These are phyloP conservation scores for Aspergillus incahuasiensis DNA, from an alignment of 495 filamentous ascomycete species.

Conservation along the genomic window DNA sequence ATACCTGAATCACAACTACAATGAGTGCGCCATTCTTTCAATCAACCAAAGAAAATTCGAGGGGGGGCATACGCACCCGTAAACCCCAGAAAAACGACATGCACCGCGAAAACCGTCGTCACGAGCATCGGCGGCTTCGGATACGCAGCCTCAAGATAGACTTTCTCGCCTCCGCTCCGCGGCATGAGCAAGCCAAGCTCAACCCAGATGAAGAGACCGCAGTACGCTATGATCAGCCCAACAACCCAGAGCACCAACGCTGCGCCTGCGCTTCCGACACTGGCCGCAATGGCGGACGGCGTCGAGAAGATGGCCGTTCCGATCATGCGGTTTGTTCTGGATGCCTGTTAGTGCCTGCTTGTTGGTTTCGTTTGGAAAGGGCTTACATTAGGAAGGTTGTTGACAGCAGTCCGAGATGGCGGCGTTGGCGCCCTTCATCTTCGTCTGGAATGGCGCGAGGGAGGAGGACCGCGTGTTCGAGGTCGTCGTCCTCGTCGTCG, in stretches of 20 bases:
- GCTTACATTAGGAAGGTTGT: slow-evolving; percentile 42
- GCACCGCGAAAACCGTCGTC: slow-evolving; percentile 57
- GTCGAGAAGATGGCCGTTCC: slow-evolving; percentile 70
- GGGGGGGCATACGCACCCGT: slow-evolving; percentile 39
- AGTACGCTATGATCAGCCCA: slow-evolving; percentile 53
- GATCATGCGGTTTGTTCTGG: slow-evolving; percentile 58
- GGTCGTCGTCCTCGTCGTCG: no score
- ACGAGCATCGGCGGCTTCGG: slow-evolving; percentile 59
- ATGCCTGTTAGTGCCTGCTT: slow-evolving; percentile 5
- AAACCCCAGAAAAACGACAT: slow-evolving; percentile 62
- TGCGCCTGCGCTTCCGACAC: slow-evolving; percentile 62
- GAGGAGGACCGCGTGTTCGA: background rate
- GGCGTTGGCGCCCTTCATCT: background rate
- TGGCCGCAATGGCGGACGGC: slow-evolving; percentile 55
- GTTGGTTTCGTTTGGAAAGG: background rate
- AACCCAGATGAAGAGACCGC: slow-evolving; percentile 55
- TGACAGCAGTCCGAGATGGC: background rate
- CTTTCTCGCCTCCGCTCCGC: slow-evolving; percentile 61
- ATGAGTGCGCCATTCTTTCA: no score
- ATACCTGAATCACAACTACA: background rate
- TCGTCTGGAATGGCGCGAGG: background rate
- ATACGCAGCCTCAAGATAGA: slow-evolving; percentile 71
- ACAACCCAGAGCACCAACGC: slow-evolving; percentile 58
- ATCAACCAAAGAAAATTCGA: no score
- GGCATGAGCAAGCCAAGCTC: slow-evolving; percentile 69